Conservation (phyloP, 805 yeast genomes). For the Candida corydali region DNA sequence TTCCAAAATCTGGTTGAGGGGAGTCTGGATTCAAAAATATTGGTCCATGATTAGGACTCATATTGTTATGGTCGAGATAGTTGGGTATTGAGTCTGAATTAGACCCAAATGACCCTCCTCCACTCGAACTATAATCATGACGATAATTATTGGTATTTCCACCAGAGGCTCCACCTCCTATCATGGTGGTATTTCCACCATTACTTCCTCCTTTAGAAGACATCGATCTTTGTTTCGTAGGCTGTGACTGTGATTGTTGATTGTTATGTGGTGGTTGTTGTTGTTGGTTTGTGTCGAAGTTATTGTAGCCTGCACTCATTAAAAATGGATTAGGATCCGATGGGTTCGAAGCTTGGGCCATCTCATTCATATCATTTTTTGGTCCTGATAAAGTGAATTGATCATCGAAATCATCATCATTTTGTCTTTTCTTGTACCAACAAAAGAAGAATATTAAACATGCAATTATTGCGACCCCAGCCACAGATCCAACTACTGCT, state of each 20-base stretch:
- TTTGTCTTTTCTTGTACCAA: slow-evolving; percentile 32
- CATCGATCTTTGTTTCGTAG: slow-evolving; percentile 1
- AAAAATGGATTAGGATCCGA: slow-evolving; percentile 21
- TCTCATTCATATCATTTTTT: slow-evolving; percentile 13
- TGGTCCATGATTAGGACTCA: slow-evolving; percentile 1
- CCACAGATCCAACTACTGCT: slow-evolving; percentile 38
- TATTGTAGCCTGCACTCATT: slow-evolving; percentile 11
- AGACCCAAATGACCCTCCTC: slow-evolving; percentile 11
- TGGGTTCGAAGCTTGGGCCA: slow-evolving; percentile 7
- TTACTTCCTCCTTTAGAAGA: slow-evolving; percentile 3
- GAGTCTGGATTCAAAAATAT: slow-evolving; percentile 6
- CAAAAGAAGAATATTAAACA: slow-evolving; percentile 40
- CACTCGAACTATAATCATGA: slow-evolving; percentile 10
- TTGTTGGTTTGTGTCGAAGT: slow-evolving; percentile 10
- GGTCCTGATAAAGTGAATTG: slow-evolving; percentile 29
- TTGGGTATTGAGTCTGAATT: slow-evolving; percentile 10
- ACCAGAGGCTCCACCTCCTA: background rate
- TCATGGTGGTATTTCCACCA: background rate
- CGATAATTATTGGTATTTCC: background rate
- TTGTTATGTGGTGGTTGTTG: slow-evolving; percentile 1
- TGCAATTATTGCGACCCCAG: slow-evolving; percentile 31
- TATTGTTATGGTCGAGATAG: slow-evolving; percentile 1
- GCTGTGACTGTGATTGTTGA: slow-evolving; percentile 1
- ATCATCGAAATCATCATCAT: slow-evolving; percentile 42
- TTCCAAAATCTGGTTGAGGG: slow-evolving; percentile 31